Base-by-base conservation (phyloP, 2,329 filamentous ascomycete species). In the Lasiodiplodia sp. region DNA sequence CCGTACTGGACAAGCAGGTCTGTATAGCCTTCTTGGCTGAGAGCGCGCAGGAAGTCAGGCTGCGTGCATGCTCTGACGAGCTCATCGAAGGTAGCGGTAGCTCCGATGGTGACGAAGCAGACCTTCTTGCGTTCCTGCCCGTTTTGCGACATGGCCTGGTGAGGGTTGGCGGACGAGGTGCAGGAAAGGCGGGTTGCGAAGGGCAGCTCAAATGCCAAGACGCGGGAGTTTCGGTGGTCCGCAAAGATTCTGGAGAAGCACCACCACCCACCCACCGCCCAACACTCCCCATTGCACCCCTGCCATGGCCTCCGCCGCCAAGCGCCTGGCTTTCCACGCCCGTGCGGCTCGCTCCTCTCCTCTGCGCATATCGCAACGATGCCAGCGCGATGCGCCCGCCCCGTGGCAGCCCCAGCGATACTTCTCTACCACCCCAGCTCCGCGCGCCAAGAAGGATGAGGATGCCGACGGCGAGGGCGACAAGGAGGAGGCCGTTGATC, bases 61-160 rank as follows among this genome's bases (percentile, higher is more conserved):
- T 85, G 81, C 6, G 96, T 82, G 12, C 91, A 87, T 38, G 90
- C 87, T 53, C 85, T 81, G 68, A 97, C 86, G 2, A 99, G 87
- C 7, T 85, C 80, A 65, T 86, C 84, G 80, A 99, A 99, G 23
- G 91, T 88, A 18, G 94, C 94, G 0, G 95, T 99, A 6, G 96
- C 95, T 68, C 96, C 96, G 37, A 97, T 91, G 0, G 96, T 98
- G 67, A 97, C 91, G 72, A 99, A 92, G 77, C 92, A 96, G 66
- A 82, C 82, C 71, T 83, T 84, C 38, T 73, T 74, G 31, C 21
- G 60, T 14, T 8, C 23, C 40, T 63, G 60, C 3, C 31, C 31
- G 4, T 28, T 5, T 51, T 49, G 31, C 18, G 56, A 34, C 56
- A 53, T 65, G 38, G 51, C n/a, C 49, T 10, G 25, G 38, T 16